Base-by-base conservation (phyloP, 2,329 filamentous ascomycete species). In the Botrytis hyacinthi region DNA sequence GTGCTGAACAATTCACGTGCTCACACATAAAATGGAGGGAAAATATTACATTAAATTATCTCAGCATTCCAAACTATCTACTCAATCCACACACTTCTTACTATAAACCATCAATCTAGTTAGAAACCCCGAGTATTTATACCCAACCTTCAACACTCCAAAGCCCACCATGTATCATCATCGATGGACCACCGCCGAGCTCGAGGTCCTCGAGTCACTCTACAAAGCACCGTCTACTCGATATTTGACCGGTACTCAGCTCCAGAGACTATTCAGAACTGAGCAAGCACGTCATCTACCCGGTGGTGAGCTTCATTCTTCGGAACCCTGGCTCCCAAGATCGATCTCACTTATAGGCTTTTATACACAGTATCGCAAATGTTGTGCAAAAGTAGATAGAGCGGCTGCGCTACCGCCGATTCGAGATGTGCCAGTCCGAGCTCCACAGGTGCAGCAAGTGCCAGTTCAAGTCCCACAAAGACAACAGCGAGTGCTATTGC, bases 201-300 rank as follows among this genome's bases (percentile, higher is more conserved):
- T 20, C 26, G 37, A 18, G 1, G 29, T 42, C 4, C 61, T 63
- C n/a, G 16, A 54, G 5, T 29, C 26, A 20, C 2, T 16, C 14
- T 63, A n/a, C 26, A 0, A 18, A 44, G 1, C 4, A 6, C 4
- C 2, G 16, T 20, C 26, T 20, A 5, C n/a, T 18, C 2, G 1
- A 12, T 0, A 4, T 1, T 10, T 10, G 29, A 0, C 16, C 8
- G 3, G 37, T 5, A 0, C 2, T 4, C 1, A 16, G 10, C 14
- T 62, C 14, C 7, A n/a, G 2, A 16, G 4, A 7, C 8, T 42
- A 5, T 63, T 12, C 12, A 1, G 0, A 1, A 57, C 51, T 14
- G 16, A 63, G 44, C 61, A 63, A 63, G 37, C 9, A 63, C 61
- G 37, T 5, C 61, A 63, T 42, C 16, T 44, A 20, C 4, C 37